Evolutionary conservation across 169 alveolate genomes (phyloP).

Genomic region (Cryptosporidium baileyi): DNA sequence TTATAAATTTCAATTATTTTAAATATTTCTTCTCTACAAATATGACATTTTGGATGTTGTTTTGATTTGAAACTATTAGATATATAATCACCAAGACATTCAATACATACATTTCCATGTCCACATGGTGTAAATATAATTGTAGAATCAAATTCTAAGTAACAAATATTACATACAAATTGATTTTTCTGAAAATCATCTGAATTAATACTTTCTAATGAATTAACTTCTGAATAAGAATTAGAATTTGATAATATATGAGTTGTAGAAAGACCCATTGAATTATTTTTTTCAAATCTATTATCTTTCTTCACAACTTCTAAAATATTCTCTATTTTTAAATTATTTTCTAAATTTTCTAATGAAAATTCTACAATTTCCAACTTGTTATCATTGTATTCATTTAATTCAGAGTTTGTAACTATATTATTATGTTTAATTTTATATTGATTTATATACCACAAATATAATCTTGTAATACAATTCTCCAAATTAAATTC

Average conservation of each 20-base stretch:
- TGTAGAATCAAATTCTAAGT: conserved; percentile 20
- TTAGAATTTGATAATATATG: neutral
- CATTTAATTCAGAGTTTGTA: neutral
- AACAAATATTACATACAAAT: conserved; percentile 41
- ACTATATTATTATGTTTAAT: neutral
- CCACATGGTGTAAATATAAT: conserved; percentile 68
- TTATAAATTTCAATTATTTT: conserved; percentile 6
- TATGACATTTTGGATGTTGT: conserved; percentile 60
- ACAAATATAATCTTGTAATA: neutral
- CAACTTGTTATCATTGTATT: neutral
- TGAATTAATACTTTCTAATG: neutral
- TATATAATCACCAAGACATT: conserved; percentile 57
- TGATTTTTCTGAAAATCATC: no score
- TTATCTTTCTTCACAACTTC: no score
- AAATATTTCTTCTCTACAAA: conserved; percentile 47
- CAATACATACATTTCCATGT: conserved; percentile 48
- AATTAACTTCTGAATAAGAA: neutral
- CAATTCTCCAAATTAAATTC: conserved; percentile 19
- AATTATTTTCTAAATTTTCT: neutral
- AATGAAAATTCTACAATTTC: neutral
- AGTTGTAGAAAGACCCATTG: neutral
- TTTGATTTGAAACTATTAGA: neutral
- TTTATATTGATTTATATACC: conserved; percentile 26
- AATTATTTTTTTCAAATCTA: no score
- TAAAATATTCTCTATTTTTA: no score